Evolutionary conservation across 306 rosid genomes (phyloP).

Genomic region (Lathyrus aphaca): DNA sequence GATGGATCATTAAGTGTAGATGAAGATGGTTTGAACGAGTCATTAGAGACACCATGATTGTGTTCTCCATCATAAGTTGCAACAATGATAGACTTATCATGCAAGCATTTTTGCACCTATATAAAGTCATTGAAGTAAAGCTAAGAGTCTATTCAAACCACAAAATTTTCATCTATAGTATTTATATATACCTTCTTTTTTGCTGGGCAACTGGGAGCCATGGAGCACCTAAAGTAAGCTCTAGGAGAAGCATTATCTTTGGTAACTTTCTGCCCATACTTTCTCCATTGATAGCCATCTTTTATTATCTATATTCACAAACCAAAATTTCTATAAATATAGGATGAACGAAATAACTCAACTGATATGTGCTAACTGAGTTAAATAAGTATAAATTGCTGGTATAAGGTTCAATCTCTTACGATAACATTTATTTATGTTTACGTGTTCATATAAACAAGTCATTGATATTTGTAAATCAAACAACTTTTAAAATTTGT

Average conservation of each 20-base stretch:
- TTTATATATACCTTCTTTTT: slow-evolving; percentile 65
- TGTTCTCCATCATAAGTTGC: slow-evolving; percentile 80
- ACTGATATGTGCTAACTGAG: no score
- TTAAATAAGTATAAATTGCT: no score
- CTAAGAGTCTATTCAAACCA: slow-evolving; percentile 11
- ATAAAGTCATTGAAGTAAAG: slow-evolving; percentile 12
- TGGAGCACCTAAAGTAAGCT: slow-evolving; percentile 78
- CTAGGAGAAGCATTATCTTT: slow-evolving; percentile 75
- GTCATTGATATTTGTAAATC: no score
- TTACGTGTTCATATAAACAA: no score
- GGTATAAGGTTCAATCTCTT: no score
- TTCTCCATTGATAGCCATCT: slow-evolving; percentile 81
- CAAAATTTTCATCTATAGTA: neutral
- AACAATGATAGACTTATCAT: slow-evolving; percentile 57
- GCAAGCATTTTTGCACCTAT: slow-evolving; percentile 70
- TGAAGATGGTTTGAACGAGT: slow-evolving; percentile 34
- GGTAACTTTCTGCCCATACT: slow-evolving; percentile 85
- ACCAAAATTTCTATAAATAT: neutral
- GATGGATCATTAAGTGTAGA: slow-evolving; percentile 39
- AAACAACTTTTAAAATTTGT: no score
- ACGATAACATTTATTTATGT: no score
- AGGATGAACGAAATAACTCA: no score
- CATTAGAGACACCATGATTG: slow-evolving; percentile 51
- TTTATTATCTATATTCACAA: slow-evolving; percentile 42
- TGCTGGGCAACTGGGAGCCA: slow-evolving; percentile 73